Base-by-base conservation (phyloP, 192 early-diverging fungal species). In the Coemansia umbellata region DNA sequence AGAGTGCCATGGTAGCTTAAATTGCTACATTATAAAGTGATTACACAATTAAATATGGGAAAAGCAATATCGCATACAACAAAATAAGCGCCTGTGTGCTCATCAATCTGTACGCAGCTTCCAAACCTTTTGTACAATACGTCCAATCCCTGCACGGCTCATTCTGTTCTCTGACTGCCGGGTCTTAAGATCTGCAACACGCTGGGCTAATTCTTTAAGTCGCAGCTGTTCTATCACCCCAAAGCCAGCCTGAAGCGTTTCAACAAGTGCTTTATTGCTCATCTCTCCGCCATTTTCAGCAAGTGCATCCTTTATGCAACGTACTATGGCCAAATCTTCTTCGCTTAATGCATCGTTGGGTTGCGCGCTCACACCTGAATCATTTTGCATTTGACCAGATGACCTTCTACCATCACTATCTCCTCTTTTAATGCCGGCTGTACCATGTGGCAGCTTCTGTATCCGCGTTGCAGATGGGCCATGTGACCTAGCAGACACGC, bases 71-170 rank as follows among this genome's bases (percentile, higher is more conserved):
- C n/a, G n/a, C n/a, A n/a, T n/a, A n/a, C n/a, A n/a, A n/a, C n/a
- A n/a, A n/a, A n/a, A n/a, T n/a, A n/a, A n/a, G n/a, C n/a, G n/a
- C n/a, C n/a, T n/a, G n/a, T n/a, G n/a, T n/a, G 10, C 33, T 28
- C 14, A 14, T 26, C n/a, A 45, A 21, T 45, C 43, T 3, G 22
- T 3, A 9, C 43, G 43, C 17, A 75, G 61, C 32, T 37, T 60
- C 72, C 72, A 75, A 18, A 64, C 28, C 50, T 64, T 75, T 42
- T 68, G 72, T 37, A 65, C 66, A 61, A 60, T 43, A n/a, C 61
- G 72, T 2, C 72, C 72, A 19, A 75, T 57, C 14, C 72, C 72
- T 1, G 58, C 44, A 21, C 54, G 60, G 27, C 45, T 59, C 2
- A 43, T 31, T 21, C 47, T 37, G 18, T 26, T 19, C n/a, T 48